These are phyloP conservation scores for Dictyostelium citrinum DNA, from an alignment of 78 protist species.

Conservation along the genomic window DNA sequence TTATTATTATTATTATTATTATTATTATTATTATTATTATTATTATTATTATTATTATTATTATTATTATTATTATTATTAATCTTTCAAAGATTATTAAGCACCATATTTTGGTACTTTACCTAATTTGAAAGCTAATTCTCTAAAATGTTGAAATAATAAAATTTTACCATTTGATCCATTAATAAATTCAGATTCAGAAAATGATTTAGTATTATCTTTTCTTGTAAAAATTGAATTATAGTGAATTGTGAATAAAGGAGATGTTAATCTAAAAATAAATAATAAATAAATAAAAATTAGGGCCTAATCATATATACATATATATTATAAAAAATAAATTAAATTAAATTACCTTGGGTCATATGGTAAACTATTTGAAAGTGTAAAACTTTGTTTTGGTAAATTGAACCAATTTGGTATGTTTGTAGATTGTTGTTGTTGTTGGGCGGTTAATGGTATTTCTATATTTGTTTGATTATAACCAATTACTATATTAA, in stretches of 20 bases:
- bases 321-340: neutral
- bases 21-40: too few species aligned
- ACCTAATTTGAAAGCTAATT: conserved; percentile 58
- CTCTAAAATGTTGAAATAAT: conserved; percentile 57
- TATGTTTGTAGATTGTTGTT: neutral
- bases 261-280: conserved; percentile 45
- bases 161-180: conserved; percentile 63
- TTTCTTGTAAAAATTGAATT: conserved; percentile 53
- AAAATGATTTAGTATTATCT: conserved; percentile 3
- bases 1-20: too few species aligned
- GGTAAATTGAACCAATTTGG: conserved; percentile 19
- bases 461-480: neutral
- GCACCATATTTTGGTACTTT: conserved; percentile 71
- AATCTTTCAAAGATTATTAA: too few species aligned
- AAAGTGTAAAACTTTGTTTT: conserved; percentile 1
- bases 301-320: too few species aligned
- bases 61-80: too few species aligned
- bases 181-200: conserved; percentile 11
- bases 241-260: conserved; percentile 32
- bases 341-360: conserved; percentile 17
- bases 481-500: conserved; percentile 1
- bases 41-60: too few species aligned
- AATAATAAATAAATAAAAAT: too few species aligned
- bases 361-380: neutral
- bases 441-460: conserved; percentile 33